Evolutionary conservation across 2,329 filamentous ascomycete species (phyloP).

Genomic region (Nemania abortiva): DNA sequence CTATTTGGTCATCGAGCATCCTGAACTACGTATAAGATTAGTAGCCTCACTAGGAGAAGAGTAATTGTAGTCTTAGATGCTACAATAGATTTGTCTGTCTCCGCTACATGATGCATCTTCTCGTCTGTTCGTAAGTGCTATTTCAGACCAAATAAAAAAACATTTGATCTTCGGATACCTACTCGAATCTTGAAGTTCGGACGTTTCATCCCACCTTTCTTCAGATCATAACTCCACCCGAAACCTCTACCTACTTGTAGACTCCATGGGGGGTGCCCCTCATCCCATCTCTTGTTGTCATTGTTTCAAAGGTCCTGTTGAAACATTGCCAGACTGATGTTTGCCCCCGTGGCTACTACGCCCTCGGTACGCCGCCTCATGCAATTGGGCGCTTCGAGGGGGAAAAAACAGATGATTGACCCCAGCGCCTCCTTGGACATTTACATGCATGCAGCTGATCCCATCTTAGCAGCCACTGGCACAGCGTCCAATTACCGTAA

Average conservation of each 20-base stretch:
- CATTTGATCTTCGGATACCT: background rate
- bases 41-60: background rate
- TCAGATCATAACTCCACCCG: conserved; percentile 4
- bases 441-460: conserved; percentile 6
- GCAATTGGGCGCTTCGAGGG: background rate
- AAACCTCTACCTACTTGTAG: background rate
- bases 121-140: background rate
- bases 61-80: conserved; percentile 7
- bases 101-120: background rate
- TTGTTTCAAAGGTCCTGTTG: conserved; percentile 30
- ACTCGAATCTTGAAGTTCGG: conserved; percentile 5
- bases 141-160: background rate
- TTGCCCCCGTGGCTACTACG: background rate
- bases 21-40: background rate
- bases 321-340: conserved; percentile 22
- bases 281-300: conserved; percentile 17
- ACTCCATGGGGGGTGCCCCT: conserved; percentile 8
- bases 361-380: background rate
- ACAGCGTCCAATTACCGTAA: conserved; percentile 2
- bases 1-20: background rate
- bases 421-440: conserved; percentile 7
- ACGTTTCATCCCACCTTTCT: conserved; percentile 26
- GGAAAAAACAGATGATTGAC: background rate
- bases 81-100: background rate
- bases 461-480: conserved; percentile 21